These are phyloP conservation scores for Sordariomycetes sp. DNA, from an alignment of 2,329 filamentous ascomycete genomes.

Conservation along the genomic window DNA sequence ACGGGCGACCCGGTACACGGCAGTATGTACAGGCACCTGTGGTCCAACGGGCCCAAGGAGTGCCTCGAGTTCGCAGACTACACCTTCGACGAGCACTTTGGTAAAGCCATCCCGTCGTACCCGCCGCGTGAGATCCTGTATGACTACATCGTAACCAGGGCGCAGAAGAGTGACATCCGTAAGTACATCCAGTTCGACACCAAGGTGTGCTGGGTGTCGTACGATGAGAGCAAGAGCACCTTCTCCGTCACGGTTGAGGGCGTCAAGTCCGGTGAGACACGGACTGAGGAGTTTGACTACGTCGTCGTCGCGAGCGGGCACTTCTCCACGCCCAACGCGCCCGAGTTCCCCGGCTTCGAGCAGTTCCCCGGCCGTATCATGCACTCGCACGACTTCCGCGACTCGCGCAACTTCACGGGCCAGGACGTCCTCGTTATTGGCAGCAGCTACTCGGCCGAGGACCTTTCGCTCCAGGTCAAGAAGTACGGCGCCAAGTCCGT, in stretches of 20 bases:
- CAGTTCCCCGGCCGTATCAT: conserved; percentile 40
- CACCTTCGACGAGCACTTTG: background rate
- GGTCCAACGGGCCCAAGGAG: background rate
- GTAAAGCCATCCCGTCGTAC: background rate
- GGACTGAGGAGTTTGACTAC: conserved; percentile 36
- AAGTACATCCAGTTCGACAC: background rate
- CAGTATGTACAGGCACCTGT: background rate
- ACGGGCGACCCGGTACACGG: background rate
- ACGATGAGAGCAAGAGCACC: background rate
- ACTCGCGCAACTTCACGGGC: conserved; percentile 39
- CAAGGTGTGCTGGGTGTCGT: background rate
- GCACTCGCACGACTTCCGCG: conserved; percentile 63
- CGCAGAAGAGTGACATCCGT: background rate
- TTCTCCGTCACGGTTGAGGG: background rate
- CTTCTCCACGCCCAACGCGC: conserved; percentile 49
- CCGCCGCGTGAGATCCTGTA: background rate
- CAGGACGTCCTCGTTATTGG: conserved; percentile 21
- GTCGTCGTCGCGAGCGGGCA: conserved; percentile 55
- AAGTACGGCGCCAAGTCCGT: conserved; percentile 36
- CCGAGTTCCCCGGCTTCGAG: conserved; percentile 42
- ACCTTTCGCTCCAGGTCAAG: conserved; percentile 39
- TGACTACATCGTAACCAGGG: background rate
- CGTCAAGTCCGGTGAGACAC: background rate
- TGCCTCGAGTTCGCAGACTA: background rate
- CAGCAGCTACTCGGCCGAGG: conserved; percentile 33